Evolutionary conservation across 805 yeast species (phyloP), one percentile per base, ranked within the genome.

Genomic region (Yarrowia sp.): DNA sequence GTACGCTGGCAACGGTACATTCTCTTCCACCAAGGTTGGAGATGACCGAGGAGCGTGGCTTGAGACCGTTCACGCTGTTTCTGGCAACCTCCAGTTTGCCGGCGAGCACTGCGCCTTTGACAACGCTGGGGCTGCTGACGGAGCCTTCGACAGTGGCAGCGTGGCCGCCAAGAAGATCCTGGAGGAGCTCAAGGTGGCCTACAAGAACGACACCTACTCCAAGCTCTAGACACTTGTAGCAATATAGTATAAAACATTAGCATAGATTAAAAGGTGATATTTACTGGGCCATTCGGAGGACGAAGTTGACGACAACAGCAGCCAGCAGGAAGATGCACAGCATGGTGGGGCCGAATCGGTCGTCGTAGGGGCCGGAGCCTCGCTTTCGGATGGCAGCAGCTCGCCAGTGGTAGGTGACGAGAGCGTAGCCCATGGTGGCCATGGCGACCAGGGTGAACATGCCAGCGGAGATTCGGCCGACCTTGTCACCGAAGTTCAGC

Each of bases 331-430:
- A 94, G 79, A 93, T 81, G 77, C 99, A 94, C 69, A 94, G 82
- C 88, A 93, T 86, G 14, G 99, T 96, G 49, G 99, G 99, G 46
- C 99, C 99, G 68, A 94, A 87, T 73, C 99, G 84, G 76, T 94
- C 99, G 72, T 94, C 99, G 73, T 94, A 94, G n/a, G 99, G 99
- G 51, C 99, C 99, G 13, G 96, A 85, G 41, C 99, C 99, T 76
- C 98, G 86, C 77, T 93, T 83, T 76, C 99, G 86, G 68, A 94
- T 94, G 64, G 99, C 99, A 72, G 92, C 90, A 1, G 99, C 99
- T 80, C 99, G 89, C 99, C 99, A 96, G 76, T 94, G 99, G 75
- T 94, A 94, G 12, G 98, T 94, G 51, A 90, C 82, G 65, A 94
- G 81, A 1, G 99, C 99, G 71, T 94, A 94, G 2, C 87, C 81